A percentile compares a stretch with the other conserved stretches of the same genome.
phyloP scores from a whole-genome alignment of 2,329 filamentous ascomycete species.

The Hyphodiscus sp. region DNA sequence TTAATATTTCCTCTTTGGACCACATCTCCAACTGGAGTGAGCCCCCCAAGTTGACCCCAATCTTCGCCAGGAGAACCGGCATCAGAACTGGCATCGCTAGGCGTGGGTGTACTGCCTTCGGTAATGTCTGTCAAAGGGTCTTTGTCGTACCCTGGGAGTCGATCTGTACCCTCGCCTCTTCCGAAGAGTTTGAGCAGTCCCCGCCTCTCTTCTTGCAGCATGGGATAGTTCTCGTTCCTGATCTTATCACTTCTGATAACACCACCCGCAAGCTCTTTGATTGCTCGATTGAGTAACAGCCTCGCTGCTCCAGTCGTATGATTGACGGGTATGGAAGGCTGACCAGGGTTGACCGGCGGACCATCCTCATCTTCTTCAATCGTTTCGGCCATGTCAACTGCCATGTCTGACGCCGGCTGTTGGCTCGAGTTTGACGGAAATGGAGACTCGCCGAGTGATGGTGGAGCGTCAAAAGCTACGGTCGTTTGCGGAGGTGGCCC shows the following conservation, averaged over 20 bases:
- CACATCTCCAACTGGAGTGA: constrained; percentile 23
- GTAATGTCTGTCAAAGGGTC: constrained; percentile 32
- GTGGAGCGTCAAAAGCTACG: not conserved
- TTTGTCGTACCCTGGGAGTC: constrained; percentile 38
- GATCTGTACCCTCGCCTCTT: constrained; percentile 66
- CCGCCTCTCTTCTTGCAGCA: constrained; percentile 66
- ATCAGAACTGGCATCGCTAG: constrained; percentile 41
- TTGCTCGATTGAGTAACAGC: constrained; percentile 66
- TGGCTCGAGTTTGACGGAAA: constrained; percentile 14
- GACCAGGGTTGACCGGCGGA: constrained; percentile 45
- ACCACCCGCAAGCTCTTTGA: constrained; percentile 48
- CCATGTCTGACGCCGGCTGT: constrained; percentile 30
- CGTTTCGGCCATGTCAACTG: constrained; percentile 40
- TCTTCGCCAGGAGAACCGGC: constrained; percentile 46
- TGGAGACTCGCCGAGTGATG: constrained; percentile 14
- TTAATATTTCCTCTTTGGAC: constrained; percentile 23
- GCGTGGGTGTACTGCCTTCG: constrained; percentile 33
- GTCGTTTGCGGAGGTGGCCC: not conserved
- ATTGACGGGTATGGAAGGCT: constrained; percentile 70
- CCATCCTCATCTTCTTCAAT: constrained; percentile 37
- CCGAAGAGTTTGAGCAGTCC: constrained; percentile 72
- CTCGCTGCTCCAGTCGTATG: constrained; percentile 88
- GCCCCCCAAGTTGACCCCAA: constrained; percentile 51
- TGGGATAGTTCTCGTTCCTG: constrained; percentile 63
- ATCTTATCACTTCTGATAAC: constrained; percentile 44